phyloP scores from a whole-genome alignment of 2,329 filamentous ascomycete species.

The Penicillium paneum region DNA sequence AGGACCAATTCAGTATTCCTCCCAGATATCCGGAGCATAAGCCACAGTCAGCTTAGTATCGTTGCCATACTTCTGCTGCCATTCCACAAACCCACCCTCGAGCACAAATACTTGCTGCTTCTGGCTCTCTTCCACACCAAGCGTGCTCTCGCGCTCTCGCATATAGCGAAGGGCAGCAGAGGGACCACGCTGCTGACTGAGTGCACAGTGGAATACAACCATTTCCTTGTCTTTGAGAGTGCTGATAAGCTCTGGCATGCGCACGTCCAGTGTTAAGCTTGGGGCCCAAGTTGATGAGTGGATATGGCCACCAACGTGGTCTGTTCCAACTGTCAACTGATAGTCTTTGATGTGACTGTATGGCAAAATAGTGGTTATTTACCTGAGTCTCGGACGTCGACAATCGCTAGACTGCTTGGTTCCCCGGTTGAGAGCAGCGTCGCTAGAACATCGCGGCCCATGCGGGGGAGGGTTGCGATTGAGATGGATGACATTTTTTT shows the following conservation, averaged over 20 bases:
- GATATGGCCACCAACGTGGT: slow-evolving; percentile 91
- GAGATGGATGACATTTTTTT: slow-evolving; percentile 52
- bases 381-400: slow-evolving; percentile 88
- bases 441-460: slow-evolving; percentile 67
- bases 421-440: slow-evolving; percentile 55
- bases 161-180: slow-evolving; percentile 74
- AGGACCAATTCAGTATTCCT: slow-evolving; percentile 42
- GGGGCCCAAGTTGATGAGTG: slow-evolving; percentile 72
- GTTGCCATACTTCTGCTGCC: slow-evolving; percentile 77
- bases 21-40: slow-evolving; percentile 83
- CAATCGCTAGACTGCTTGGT: slow-evolving; percentile 60
- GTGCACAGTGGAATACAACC: slow-evolving; percentile 90
- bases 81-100: slow-evolving; percentile 78
- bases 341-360: not conserved
- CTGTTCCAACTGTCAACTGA: slow-evolving; percentile 44
- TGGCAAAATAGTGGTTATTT: slow-evolving; percentile 6
- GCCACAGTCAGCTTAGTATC: slow-evolving; percentile 79
- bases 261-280: slow-evolving; percentile 67
- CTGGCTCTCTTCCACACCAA: slow-evolving; percentile 41
- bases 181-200: slow-evolving; percentile 88
- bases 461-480: slow-evolving; percentile 62
- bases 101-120: slow-evolving; percentile 76
- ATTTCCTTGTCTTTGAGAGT: slow-evolving; percentile 71
- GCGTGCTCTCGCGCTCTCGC: slow-evolving; percentile 58
- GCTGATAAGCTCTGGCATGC: slow-evolving; percentile 77